Evolutionary conservation across 2,329 filamentous ascomycete species (phyloP), one percentile per base, ranked within the genome.

Genomic region (Penicillium psychrosexuale): DNA sequence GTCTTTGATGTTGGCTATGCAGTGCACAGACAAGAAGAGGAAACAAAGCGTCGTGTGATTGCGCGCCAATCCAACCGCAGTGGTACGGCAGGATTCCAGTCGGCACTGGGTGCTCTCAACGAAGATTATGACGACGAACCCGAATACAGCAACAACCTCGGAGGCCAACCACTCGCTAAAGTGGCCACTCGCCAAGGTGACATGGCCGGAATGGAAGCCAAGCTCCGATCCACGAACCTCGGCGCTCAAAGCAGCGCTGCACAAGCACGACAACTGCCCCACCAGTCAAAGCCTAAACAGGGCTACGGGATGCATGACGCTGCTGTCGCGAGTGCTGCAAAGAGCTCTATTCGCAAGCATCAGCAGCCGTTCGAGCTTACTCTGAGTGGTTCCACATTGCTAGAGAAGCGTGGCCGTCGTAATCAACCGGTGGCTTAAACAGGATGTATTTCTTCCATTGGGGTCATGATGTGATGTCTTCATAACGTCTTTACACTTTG

Each of bases 1-100:
- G 92, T 97, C 2, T 99, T 99, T 63, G 94, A 99, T 68, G 93
- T 99, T 46, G 88, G 91, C n/a, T 99, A 99, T 68, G 93, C 94
- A 8, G 94, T 99, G 8, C 94, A 97, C 71, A 82, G 94, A 44
- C 91, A 97, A 73, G 94, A 97, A 74, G 94, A 99, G 71, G 94
- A 97, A 74, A 87, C 85, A 66, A 97, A 97, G 77, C 86, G 91
- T 51, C 85, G 91, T 61, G 96, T 95, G 74, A 90, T 95, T 68
- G 83, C 92, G 64, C 79, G 84, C 76, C 80, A 92, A 80, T 83
- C 88, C 65, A 79, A 88, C 77, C 72, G 87, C 67, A 76, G 86
- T 58, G 69, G 80, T 24, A 80, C 75, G 7, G 84, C 84, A 24
- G 84, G 84, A 7, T 83, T 96, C 60, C 68, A 68, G 31, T 86